Evolutionary conservation across 1,139 yeast genomes (phyloP).

Genomic region (Hemisphaericaspora xylofermentans): DNA sequence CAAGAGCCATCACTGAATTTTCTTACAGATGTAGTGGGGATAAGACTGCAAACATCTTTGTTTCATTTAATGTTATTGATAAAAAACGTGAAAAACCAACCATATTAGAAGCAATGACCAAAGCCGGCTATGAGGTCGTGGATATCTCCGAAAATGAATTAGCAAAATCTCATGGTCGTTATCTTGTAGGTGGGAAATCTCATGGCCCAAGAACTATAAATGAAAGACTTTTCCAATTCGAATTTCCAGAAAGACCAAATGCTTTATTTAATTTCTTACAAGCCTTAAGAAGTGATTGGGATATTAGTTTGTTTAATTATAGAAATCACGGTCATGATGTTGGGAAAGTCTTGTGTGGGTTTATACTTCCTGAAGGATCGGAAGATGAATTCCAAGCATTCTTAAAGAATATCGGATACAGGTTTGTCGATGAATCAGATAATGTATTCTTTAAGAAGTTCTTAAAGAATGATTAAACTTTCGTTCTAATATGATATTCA

Average conservation of each 20-base stretch:
- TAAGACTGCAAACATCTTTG: slow-evolving; percentile 72
- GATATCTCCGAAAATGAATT: slow-evolving; percentile 91
- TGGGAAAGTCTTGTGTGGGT: slow-evolving; percentile 88
- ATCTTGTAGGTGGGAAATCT: slow-evolving; percentile 87
- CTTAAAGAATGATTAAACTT: slow-evolving; percentile 29
- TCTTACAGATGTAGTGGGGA: slow-evolving; percentile 71
- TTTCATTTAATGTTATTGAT: slow-evolving; percentile 81
- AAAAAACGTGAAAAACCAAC: slow-evolving; percentile 54
- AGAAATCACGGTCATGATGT: slow-evolving; percentile 96
- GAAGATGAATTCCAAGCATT: slow-evolving; percentile 62
- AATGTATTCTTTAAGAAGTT: slow-evolving; percentile 81
- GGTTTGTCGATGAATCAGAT: slow-evolving; percentile 77
- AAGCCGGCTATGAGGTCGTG: slow-evolving; percentile 57
- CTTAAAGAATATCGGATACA: slow-evolving; percentile 71
- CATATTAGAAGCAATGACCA: slow-evolving; percentile 39
- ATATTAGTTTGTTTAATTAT: slow-evolving; percentile 89
- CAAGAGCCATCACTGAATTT: slow-evolving; percentile 90
- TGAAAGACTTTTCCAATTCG: slow-evolving; percentile 81
- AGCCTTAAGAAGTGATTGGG: slow-evolving; percentile 78
- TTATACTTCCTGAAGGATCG: slow-evolving; percentile 77
- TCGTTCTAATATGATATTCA: neutral
- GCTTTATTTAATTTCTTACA: slow-evolving; percentile 80
- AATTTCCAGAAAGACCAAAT: slow-evolving; percentile 97
- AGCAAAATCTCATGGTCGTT: slow-evolving; percentile 95
- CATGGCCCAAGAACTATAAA: slow-evolving; percentile 30